Percentiles rank a stretch among this genome's conserved stretches.
Evolutionary conservation across 1,284 basidiomycete species (phyloP).

Genomic region (Pseudozyma sp.): DNA sequence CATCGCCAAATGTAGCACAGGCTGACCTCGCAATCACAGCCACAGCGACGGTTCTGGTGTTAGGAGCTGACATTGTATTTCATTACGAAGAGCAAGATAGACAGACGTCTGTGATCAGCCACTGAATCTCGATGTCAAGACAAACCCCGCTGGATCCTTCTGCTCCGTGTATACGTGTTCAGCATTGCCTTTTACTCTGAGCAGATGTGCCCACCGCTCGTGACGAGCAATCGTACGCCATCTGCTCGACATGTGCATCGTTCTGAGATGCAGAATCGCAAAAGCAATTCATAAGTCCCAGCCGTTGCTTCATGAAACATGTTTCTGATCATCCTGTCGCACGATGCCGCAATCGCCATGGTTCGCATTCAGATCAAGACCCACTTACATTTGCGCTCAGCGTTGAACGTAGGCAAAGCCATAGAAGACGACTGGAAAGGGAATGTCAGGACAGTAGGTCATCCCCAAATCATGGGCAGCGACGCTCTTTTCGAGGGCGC

Average conservation of each 20-base stretch:
- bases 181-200: constrained; percentile 56
- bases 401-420: neutral
- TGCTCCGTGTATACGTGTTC: constrained; percentile 7
- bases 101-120: constrained; percentile 9
- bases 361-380: neutral
- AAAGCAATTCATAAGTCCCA: neutral
- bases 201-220: neutral
- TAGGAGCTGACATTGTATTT: neutral
- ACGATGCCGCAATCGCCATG: neutral
- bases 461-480: constrained; percentile 58
- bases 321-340: constrained; percentile 4
- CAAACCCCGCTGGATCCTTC: neutral
- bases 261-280: neutral
- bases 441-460: constrained; percentile 53
- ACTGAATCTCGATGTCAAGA: neutral
- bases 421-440: neutral
- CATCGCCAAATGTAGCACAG: neutral
- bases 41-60: neutral
- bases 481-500: constrained; percentile 39
- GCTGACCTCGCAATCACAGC: too few relatives aligned
- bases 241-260: constrained; percentile 36
- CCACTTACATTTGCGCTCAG: constrained; percentile 23
- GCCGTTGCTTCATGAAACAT: constrained; percentile 28
- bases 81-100: neutral
- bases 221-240: neutral